phyloP scores from a whole-genome alignment of 495 filamentous ascomycete species.

The Neurospora sp. region DNA sequence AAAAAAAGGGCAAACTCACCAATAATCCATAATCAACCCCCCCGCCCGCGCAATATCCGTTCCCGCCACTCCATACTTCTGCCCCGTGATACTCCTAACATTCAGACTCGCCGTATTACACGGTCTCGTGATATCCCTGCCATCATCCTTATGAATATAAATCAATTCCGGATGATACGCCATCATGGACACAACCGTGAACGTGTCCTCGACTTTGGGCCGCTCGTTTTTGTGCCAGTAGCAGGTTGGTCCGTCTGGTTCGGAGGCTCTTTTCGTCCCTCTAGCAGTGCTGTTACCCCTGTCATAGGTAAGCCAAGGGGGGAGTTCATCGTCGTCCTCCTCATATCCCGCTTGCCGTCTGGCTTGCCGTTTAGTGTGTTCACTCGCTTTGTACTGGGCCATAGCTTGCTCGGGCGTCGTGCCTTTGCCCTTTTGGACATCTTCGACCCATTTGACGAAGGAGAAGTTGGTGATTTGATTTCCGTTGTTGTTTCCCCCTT shows the following conservation, averaged over 20 bases:
- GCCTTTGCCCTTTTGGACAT: neutral
- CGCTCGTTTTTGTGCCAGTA: neutral
- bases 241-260: neutral
- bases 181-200: neutral
- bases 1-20: neutral
- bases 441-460: neutral
- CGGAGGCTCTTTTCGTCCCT: neutral
- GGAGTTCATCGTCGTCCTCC: neutral
- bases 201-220: neutral
- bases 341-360: neutral
- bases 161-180: neutral
- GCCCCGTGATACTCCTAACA: neutral
- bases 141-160: neutral
- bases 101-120: neutral
- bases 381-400: neutral
- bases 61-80: neutral
- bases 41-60: neutral
- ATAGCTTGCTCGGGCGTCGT: neutral
- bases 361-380: neutral
- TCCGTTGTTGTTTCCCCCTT: neutral
- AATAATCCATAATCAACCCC: neutral
- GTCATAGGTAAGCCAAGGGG: neutral
- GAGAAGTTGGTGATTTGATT: neutral
- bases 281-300: neutral
- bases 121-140: neutral